Base-by-base conservation (phyloP, 441 rosid genomes). In the Monsonia emarginata region DNA sequence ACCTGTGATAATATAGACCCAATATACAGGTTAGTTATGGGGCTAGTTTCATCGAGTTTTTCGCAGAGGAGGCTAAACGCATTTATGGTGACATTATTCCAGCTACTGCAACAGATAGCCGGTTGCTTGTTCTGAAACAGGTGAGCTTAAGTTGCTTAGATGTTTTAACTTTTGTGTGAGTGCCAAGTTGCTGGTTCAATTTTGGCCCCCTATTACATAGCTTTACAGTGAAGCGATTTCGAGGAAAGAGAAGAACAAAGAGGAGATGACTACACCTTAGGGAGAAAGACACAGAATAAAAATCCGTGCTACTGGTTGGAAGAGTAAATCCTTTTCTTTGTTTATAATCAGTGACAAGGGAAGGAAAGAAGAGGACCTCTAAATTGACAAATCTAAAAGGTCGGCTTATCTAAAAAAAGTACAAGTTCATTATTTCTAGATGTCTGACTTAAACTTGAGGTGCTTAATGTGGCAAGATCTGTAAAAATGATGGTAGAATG, bases 51-150 rank as follows among this genome's bases (percentile, higher is more conserved):
- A 84, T 94, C 56, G 99, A 94, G 81, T 94, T 85, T 82, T 89
- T 79, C 48, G 87, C 96, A 0, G 97, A 94, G 85, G 99, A 94
- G 81, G 99, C 88, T 30, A 94, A 89, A 79, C 96, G 99, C 75
- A 73, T 86, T 13, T 94, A 94, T 54, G 97, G 99, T 64, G 99
- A 94, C 75, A 85, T 94, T 65, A 86, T 94, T 79, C 97, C 97
- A 24, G 81, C 97, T 19, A 76, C 85, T 67, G 63, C 87, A 65
- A 67, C 86, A 61, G 96, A 91, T 73, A 96, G 96, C 61, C 87
- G 96, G 27, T 46, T 94, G 72, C 75, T 94, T 63, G 96, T 91
- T 75, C 76, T 94, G 72, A 91, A 81, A 79, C 99, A 91, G 97
- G 99, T 94, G 69, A 61, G 61, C 2, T 22, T 40, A 11, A 22